Base-by-base conservation (phyloP, 257 asterid genomes). In the Echites panduratus region DNA sequence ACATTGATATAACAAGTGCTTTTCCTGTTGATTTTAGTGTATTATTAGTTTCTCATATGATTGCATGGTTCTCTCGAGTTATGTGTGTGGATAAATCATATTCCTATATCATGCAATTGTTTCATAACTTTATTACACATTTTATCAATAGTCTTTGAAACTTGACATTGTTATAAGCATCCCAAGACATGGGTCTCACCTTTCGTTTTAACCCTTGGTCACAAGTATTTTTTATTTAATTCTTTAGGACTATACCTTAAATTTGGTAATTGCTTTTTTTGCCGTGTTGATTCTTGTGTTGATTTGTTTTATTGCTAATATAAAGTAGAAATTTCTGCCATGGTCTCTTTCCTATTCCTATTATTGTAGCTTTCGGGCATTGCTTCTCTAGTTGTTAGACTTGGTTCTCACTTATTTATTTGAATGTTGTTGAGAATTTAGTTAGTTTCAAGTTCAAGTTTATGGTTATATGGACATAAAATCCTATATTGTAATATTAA, bases 151-250 rank as follows among this genome's bases (percentile, higher is more conserved):
- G 59, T 96, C 96, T 43, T 67, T 91, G 73, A 88, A 84, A 69
- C 91, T 91, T 38, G 97, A 91, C 70, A 82, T 87, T 57, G 97
- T 91, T 71, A 89, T 91, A 69, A 91, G 93, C 87, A 89, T 91
- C 79, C 96, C 97, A 5, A 93, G 89, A 72, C 93, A 91, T 81
- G 97, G 97, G 9, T 91, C 89, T 76, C 97, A 91, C 83, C 87
- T 91, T 13, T n/a, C 85, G 97, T 69, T 91, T 91, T 75, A 91
- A 91, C 79, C 96, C 97, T 69, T 88, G 95, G 93, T 87, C 97
- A 49, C 96, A 91, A 96, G 97, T 91, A 85, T 44, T 77, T 66
- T 66, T n/a, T n/a, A 22, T 65, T 14, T 76, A 29, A 57, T 70
- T 71, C 78, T 53, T 73, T 71, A 68, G 56, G 53, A 58, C 19